Base-by-base conservation (phyloP, 2,329 filamentous ascomycete species). In the Metarhizium rileyi region DNA sequence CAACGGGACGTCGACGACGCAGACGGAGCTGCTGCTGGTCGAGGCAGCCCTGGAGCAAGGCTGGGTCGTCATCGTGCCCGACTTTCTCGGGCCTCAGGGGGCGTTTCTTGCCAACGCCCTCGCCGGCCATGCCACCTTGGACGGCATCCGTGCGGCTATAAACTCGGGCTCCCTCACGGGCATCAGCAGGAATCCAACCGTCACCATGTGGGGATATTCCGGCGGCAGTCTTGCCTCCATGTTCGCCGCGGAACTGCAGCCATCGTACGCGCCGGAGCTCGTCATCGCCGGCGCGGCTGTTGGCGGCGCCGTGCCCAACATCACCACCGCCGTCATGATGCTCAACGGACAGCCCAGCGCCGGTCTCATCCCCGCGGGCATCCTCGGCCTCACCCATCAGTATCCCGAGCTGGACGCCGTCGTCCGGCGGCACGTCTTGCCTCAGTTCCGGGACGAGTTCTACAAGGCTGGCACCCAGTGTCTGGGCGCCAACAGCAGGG, bases 51-150 rank as follows among this genome's bases (percentile, higher is more conserved):
- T 78, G 1, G 60, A 63, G 4, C 46, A 63, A 54, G 73, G 73
- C 8, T 76, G 72, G 72, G 62, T 70, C 22, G 70, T 78, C 27
- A 70, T 67, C 16, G 61, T 71, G 64, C 72, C 75, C 0, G 75
- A 78, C 55, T 71, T 67, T 48, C 64, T 73, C 48, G 71, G 71
- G 0, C 69, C 70, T 2, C 59, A 59, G 14, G 71, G 69, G 1
- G 65, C 70, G 2, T 77, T 71, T 54, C 57, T 65, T 0, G 67
- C 68, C 12, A 69, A 69, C 43, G 59, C 61, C 7, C 61, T 67
- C 18, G 65, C 66, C 3, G 72, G 69, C 0, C 63, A 74, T 33
- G 66, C 69, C 0, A 68, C 66, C 12, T 60, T 75, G 12, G 69
- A 76, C 53, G 66, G 66, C 8, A 60, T 74, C 18, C 68, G 72